Evolutionary conservation across 345 rosid species (phyloP), one percentile per base, ranked within the genome.

Genomic region (Viola odorata): DNA sequence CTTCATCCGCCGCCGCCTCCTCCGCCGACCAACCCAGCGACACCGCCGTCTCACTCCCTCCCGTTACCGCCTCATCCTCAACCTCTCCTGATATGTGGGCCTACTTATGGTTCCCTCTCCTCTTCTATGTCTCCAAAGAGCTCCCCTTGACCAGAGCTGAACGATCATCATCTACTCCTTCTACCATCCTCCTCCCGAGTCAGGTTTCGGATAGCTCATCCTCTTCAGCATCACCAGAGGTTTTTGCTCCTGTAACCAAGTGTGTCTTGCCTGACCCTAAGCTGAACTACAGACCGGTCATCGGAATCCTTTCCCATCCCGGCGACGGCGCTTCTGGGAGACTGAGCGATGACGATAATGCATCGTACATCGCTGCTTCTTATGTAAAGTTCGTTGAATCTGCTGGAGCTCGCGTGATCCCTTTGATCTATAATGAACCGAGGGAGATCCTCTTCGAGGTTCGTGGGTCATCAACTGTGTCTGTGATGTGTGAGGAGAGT

Each of bases 251-350:
- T 9, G 12, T 61, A 4, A 63, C 75, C 6, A 69, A 76, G 8
- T 89, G 96, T 48, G 64, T 89, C 12, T 65, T 53, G 0, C 74
- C 81, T 9, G 81, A 89, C 61, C 70, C 75, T 5, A 78, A 77
- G 23, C 81, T 92, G 4, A 87, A 92, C 23, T 85, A 78, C 70
- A 77, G 79, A 13, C 94, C 98, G n/a, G 88, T 89, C 36, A 83
- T 92, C 54, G 96, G 96, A 6, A 87, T 92, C 14, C 65, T 92
- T 1, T 84, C 75, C 37, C 98, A 89, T 64, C 96, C 96, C 0
- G 96, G 98, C 0, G 98, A 92, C 13, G 96, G 98, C 36, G 94
- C 96, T 5, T 81, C 91, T 8, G 98, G 96, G 4, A 70, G 96
- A 57, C 71, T 92, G 53, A 87, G 45, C 57, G 81, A 89, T 42